Percentiles rank a stretch among this genome's conserved stretches.
These are phyloP conservation scores for Exserohilum turcica DNA, from an alignment of 2,329 filamentous ascomycete species.

Conservation along the genomic window DNA sequence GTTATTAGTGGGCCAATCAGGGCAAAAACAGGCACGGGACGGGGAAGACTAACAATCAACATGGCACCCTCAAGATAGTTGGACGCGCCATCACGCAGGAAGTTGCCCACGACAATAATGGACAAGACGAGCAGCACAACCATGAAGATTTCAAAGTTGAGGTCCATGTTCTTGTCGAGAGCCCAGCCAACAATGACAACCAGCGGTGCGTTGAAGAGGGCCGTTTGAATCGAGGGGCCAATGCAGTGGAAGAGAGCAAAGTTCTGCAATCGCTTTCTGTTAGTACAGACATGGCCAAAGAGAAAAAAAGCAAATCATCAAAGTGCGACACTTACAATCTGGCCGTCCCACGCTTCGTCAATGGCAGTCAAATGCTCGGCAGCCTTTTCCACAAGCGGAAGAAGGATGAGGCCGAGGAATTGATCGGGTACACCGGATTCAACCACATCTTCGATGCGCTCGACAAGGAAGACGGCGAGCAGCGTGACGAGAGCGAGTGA, in stretches of 20 bases:
- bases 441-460: conserved; percentile 70
- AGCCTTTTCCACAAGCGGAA: conserved; percentile 83
- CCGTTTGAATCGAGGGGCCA: conserved; percentile 85
- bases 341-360: conserved; percentile 82
- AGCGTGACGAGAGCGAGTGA: conserved; percentile 72
- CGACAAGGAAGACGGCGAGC: conserved; percentile 74
- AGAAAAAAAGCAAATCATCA: too few relatives aligned
- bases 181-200: conserved; percentile 85
- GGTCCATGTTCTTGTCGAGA: conserved; percentile 69
- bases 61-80: conserved; percentile 89
- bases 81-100: conserved; percentile 83
- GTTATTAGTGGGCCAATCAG: background rate
- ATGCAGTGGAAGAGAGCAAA: conserved; percentile 84
- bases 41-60: conserved; percentile 59
- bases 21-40: background rate
- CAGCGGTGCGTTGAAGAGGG: conserved; percentile 83
- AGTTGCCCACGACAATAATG: conserved; percentile 86
- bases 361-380: conserved; percentile 84
- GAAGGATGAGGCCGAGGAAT: conserved; percentile 73
- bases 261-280: conserved; percentile 56
- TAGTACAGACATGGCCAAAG: background rate
- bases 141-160: conserved; percentile 89
- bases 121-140: conserved; percentile 79
- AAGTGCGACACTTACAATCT: conserved; percentile 60
- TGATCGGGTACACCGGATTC: conserved; percentile 55